Percentiles rank a stretch among this genome's conserved stretches.
Evolutionary conservation across 169 alveolate genomes (phyloP).

Genomic region (Eimeria zaria): DNA sequence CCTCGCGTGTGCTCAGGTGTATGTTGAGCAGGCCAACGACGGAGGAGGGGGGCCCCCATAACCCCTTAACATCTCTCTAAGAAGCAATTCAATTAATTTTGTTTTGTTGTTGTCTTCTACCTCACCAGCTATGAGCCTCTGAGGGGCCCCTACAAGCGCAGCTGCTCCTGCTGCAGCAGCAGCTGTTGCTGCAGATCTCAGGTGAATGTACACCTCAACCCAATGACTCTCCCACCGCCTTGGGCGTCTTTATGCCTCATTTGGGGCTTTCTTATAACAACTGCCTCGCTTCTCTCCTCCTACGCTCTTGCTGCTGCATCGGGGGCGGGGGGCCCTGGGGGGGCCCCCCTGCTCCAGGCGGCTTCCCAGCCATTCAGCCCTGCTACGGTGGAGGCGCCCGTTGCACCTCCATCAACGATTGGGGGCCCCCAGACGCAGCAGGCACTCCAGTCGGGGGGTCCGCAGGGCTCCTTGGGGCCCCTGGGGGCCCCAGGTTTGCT

Average conservation of each 20-base stretch:
- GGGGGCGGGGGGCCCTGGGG: neutral
- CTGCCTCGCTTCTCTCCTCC: neutral
- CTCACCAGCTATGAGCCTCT: neutral
- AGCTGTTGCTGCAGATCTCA: neutral
- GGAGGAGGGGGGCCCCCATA: neutral
- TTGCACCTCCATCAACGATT: neutral
- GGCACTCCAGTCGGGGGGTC: neutral
- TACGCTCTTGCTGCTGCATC: neutral
- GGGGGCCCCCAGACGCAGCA: neutral
- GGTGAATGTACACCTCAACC: constrained; percentile 15
- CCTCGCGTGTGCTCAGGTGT: neutral
- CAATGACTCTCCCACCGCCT: neutral
- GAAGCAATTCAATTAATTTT: neutral
- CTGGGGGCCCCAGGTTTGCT: neutral
- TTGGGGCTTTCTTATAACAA: neutral
- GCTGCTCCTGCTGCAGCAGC: neutral
- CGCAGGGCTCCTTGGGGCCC: neutral
- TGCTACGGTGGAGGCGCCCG: neutral
- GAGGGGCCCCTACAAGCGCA: neutral
- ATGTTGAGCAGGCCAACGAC: neutral
- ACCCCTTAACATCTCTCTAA: too few relatives aligned
- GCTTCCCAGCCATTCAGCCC: neutral
- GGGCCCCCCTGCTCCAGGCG: neutral
- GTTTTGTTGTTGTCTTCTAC: neutral
- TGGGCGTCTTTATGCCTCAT: neutral